A percentile compares a stretch with the other conserved stretches of the same genome.
Conservation (phyloP, 108 stramenopile species). For the Skeletonema costatum region DNA sequence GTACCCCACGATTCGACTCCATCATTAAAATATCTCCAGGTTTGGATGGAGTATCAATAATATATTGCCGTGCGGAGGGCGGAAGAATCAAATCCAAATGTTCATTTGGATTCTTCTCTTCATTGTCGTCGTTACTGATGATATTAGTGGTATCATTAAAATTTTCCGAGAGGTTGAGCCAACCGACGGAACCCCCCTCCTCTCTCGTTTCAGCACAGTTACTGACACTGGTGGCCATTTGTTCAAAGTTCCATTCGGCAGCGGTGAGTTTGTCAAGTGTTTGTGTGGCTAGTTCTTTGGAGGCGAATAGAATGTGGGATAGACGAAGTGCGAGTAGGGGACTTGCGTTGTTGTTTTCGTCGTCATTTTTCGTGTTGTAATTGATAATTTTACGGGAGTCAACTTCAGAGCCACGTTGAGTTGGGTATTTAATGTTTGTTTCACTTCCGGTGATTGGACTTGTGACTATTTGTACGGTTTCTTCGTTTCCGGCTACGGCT, state of each 20-base stretch:
- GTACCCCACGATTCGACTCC: conserved; percentile 59
- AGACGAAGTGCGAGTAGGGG: conserved; percentile 76
- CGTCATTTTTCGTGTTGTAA: not conserved
- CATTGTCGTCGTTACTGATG: not conserved
- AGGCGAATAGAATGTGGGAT: conserved; percentile 60
- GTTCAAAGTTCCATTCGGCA: conserved; percentile 53
- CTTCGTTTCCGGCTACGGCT: not conserved
- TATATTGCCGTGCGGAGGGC: conserved; percentile 32
- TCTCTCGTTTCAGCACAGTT: conserved; percentile 57
- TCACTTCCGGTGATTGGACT: conserved; percentile 23
- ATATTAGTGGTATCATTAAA: not conserved
- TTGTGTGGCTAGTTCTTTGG: conserved; percentile 51
- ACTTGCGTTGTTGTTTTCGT: conserved; percentile 9
- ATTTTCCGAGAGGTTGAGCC: conserved; percentile 51
- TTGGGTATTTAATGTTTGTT: conserved; percentile 76
- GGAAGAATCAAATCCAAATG: conserved; percentile 77
- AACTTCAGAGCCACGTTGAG: conserved; percentile 68
- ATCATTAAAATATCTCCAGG: conserved; percentile 60
- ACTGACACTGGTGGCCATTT: conserved; percentile 52
- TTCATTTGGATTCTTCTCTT: conserved; percentile 49
- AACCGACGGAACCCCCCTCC: conserved; percentile 56
- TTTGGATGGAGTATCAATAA: conserved; percentile 46
- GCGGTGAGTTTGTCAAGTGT: conserved; percentile 44
- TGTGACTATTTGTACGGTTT: conserved; percentile 1
- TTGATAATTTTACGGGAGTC: conserved; percentile 82